Evolutionary conservation across 176 grass and related monocot species (phyloP).

Genomic region (Phragmites australis): DNA sequence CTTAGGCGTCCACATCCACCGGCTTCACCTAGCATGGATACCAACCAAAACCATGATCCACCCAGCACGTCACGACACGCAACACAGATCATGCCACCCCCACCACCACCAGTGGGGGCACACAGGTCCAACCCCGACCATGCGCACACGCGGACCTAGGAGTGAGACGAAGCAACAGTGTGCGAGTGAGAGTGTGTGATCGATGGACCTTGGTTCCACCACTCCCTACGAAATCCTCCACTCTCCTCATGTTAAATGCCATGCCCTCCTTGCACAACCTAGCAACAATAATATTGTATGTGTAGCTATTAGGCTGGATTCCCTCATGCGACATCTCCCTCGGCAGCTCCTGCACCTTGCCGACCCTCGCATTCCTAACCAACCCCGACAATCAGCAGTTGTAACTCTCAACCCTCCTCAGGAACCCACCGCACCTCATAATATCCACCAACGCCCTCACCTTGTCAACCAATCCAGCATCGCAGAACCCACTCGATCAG

Average conservation of each 20-base stretch:
- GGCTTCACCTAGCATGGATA: constrained; percentile 13
- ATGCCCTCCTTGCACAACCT: constrained; percentile 86
- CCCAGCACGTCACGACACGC: not conserved
- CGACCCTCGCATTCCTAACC: constrained; percentile 61
- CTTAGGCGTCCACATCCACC: constrained; percentile 13
- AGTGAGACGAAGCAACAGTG: not conserved
- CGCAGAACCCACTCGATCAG: constrained; percentile 83
- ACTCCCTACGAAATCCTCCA: constrained; percentile 72
- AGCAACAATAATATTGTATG: constrained; percentile 86
- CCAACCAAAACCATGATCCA: not conserved
- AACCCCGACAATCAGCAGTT: constrained; percentile 87
- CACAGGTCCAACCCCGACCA: not conserved
- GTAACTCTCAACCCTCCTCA: constrained; percentile 69
- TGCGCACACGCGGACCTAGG: not conserved
- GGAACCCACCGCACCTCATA: constrained; percentile 78
- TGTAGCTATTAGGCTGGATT: constrained; percentile 70
- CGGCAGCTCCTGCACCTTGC: constrained; percentile 64
- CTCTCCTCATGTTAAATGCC: constrained; percentile 66
- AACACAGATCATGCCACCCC: not conserved
- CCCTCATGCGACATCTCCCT: constrained; percentile 72
- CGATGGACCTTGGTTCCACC: constrained; percentile 29
- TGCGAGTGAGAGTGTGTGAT: not conserved
- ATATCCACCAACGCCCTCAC: constrained; percentile 64
- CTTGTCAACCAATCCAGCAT: constrained; percentile 75
- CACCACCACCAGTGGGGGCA: too few species aligned